Percentiles rank a stretch among this genome's conserved stretches.
Conservation (phyloP, 768 basidiomycete genomes). For the Tephrocybe sp. region DNA sequence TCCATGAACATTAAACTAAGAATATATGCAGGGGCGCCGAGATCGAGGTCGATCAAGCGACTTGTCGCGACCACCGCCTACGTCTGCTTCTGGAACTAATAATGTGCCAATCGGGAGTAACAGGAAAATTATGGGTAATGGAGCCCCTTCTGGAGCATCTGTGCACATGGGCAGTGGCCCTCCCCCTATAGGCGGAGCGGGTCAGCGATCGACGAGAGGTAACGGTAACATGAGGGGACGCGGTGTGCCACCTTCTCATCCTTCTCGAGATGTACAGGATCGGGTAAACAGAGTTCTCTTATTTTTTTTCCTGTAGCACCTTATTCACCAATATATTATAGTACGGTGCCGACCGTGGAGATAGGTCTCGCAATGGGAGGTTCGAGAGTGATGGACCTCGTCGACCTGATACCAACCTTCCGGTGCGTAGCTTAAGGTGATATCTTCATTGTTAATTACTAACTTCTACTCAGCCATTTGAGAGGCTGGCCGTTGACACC, state of each 20-base stretch:
- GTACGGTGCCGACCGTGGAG: conserved; percentile 8
- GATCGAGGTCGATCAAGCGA: conserved; percentile 26
- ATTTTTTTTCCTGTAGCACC: too few species aligned
- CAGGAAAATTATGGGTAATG: conserved; percentile 13
- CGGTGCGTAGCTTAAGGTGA: conserved; percentile 9
- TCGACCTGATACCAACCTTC: conserved; percentile 13
- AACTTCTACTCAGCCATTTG: conserved; percentile 5
- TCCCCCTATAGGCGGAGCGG: conserved; percentile 6
- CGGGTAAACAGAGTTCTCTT: too few species aligned
- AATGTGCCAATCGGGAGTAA: conserved; percentile 35
- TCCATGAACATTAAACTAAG: background rate
- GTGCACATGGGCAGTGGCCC: conserved; percentile 5
- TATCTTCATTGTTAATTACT: background rate
- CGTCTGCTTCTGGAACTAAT: conserved; percentile 31
- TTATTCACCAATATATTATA: background rate
- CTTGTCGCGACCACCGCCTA: conserved; percentile 17
- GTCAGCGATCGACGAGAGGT: conserved; percentile 5
- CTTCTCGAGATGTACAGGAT: conserved; percentile 24
- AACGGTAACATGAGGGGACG: conserved; percentile 14
- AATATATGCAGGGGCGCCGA: conserved; percentile 19
- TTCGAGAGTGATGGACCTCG: conserved; percentile 9
- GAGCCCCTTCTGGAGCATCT: conserved; percentile 9
- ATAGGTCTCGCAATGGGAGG: conserved; percentile 15
- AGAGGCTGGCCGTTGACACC: conserved; percentile 7
- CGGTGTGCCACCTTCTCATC: conserved; percentile 4